Percentiles rank a stretch among this genome's conserved stretches.
Evolutionary conservation across 768 basidiomycete species (phyloP).

Genomic region (Hirschioporus abietinus): DNA sequence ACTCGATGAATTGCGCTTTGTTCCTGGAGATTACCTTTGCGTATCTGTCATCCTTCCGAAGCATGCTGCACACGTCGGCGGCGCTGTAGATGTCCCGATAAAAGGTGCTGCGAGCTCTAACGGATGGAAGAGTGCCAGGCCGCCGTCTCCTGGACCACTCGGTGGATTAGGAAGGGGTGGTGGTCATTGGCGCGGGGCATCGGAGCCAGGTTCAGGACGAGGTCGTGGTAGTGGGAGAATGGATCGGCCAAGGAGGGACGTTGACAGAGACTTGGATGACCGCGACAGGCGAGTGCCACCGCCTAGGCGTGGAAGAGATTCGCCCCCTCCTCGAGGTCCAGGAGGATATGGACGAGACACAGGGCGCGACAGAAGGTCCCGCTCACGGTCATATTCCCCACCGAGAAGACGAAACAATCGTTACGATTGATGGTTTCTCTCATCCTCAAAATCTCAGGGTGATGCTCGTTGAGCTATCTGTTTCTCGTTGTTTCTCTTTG

Average conservation of each 20-base stretch:
- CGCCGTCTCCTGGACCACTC: not conserved
- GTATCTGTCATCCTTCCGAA: slow-evolving; percentile 75
- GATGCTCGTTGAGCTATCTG: not conserved
- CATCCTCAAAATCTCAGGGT: not conserved
- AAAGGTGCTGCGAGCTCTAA: slow-evolving; percentile 38
- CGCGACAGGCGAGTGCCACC: slow-evolving; percentile 39
- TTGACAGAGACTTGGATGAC: slow-evolving; percentile 32
- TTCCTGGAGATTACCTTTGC: slow-evolving; percentile 76
- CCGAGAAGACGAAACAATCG: slow-evolving; percentile 29
- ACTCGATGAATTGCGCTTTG: slow-evolving; percentile 72
- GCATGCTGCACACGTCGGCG: slow-evolving; percentile 43
- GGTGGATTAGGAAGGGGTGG: slow-evolving; percentile 44
- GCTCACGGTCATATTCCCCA: slow-evolving; percentile 35
- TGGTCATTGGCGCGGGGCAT: slow-evolving; percentile 74
- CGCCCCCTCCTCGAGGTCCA: slow-evolving; percentile 37
- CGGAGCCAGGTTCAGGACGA: slow-evolving; percentile 38
- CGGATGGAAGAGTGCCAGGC: slow-evolving; percentile 25
- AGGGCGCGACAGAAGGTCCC: slow-evolving; percentile 31
- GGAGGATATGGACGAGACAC: slow-evolving; percentile 34
- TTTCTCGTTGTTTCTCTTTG: not conserved
- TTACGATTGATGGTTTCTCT: slow-evolving; percentile 23
- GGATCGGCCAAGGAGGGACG: slow-evolving; percentile 25
- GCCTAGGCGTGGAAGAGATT: slow-evolving; percentile 30
- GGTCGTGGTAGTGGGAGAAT: slow-evolving; percentile 26
- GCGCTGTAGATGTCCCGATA: slow-evolving; percentile 33